phyloP scores from a whole-genome alignment of 345 rosid genomes.

The Reutealis trisperma region DNA sequence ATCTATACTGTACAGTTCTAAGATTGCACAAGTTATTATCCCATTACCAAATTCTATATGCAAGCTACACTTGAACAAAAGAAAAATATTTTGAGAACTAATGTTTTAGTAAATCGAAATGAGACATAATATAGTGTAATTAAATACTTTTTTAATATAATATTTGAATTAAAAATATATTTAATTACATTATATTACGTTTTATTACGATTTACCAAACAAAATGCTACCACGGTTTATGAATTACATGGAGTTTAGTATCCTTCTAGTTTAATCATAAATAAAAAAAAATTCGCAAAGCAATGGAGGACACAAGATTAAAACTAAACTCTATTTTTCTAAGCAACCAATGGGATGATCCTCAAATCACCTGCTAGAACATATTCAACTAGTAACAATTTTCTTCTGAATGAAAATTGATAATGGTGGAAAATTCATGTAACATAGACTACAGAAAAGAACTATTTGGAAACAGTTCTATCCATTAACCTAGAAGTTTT shows the following conservation, averaged over 20 bases:
- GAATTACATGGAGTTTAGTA: too few relatives aligned
- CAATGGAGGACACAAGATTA: neutral
- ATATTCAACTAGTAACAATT: neutral
- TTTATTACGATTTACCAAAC: too few relatives aligned
- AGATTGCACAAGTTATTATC: too few relatives aligned
- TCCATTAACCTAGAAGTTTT: neutral
- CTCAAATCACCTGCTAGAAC: neutral
- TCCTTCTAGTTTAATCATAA: neutral
- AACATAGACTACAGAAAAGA: neutral
- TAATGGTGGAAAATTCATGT: neutral
- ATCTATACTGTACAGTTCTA: too few relatives aligned
- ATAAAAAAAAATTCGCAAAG: slow-evolving; percentile 1
- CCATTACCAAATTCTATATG: too few relatives aligned
- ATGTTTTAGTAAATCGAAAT: too few relatives aligned
- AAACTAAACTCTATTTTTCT: neutral
- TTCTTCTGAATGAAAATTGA: neutral
- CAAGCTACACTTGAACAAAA: too few relatives aligned
- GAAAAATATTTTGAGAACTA: too few relatives aligned
- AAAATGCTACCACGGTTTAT: neutral
- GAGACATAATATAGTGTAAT: too few relatives aligned
- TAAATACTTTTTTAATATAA: too few relatives aligned
- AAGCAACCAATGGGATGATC: neutral
- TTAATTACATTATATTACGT: too few relatives aligned
- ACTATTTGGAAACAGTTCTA: neutral
- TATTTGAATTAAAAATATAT: too few relatives aligned